Conservation (phyloP, 371 early-diverging fungal species). For the Mortierella sp. region DNA sequence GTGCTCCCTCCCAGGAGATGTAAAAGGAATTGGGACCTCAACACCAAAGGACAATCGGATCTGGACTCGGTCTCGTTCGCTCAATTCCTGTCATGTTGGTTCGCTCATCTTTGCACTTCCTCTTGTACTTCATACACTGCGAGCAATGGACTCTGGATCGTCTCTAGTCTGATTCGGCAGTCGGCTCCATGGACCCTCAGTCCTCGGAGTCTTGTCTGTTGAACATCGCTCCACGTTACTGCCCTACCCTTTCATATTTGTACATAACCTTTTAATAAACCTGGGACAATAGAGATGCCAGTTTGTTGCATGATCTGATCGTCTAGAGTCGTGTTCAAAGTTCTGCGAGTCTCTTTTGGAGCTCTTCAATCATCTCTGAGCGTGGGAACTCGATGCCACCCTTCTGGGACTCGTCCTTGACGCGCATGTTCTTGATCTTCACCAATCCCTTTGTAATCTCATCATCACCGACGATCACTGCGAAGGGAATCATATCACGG, state of each 20-base stretch:
- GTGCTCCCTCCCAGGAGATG: slow-evolving; percentile 56
- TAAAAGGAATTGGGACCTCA: slow-evolving; percentile 23
- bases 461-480: slow-evolving; percentile 89
- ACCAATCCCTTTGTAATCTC: slow-evolving; percentile 84
- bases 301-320: too few species aligned
- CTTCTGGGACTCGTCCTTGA: slow-evolving; percentile 67
- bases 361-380: slow-evolving; percentile 71
- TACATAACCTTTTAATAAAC: slow-evolving; percentile 29
- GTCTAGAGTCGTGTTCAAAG: slow-evolving; percentile 3
- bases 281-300: slow-evolving; percentile 17
- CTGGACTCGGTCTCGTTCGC: not conserved
- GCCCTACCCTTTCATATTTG: slow-evolving; percentile 26
- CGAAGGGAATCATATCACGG: slow-evolving; percentile 87
- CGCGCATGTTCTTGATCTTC: slow-evolving; percentile 87
- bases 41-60: not conserved
- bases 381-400: slow-evolving; percentile 71
- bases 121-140: slow-evolving; percentile 27
- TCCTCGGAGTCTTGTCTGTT: too few species aligned
- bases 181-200: too few species aligned
- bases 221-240: not conserved
- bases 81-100: slow-evolving; percentile 3
- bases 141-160: not conserved
- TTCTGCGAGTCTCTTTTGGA: slow-evolving; percentile 63
- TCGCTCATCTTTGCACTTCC: not conserved
- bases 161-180: not conserved